phyloP scores from a whole-genome alignment of 139 green algal species.

The Protoeuglena noctilucae region DNA sequence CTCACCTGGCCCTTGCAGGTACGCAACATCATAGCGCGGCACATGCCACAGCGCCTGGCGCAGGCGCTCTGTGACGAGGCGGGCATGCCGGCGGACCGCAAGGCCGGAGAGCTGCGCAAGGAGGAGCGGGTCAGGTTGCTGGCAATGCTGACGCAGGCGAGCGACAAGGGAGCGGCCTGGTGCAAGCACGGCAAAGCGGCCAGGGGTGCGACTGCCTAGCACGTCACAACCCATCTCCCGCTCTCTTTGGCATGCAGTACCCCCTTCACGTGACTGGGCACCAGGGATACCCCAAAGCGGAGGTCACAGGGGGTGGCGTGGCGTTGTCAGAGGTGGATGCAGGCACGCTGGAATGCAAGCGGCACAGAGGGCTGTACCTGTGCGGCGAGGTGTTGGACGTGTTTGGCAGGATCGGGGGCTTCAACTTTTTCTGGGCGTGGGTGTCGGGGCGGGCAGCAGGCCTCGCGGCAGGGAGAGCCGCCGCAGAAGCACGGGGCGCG shows the following conservation, averaged over 20 bases:
- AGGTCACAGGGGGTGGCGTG: constrained; percentile 74
- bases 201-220: neutral
- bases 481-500: too few relatives aligned
- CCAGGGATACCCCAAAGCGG: constrained; percentile 55
- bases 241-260: constrained; percentile 15
- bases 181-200: neutral
- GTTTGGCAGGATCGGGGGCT: constrained; percentile 78
- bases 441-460: constrained; percentile 51
- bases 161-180: too few relatives aligned
- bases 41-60: constrained; percentile 48
- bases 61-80: constrained; percentile 44
- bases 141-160: constrained; percentile 3
- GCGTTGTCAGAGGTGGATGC: constrained; percentile 50
- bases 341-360: constrained; percentile 43
- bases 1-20: too few relatives aligned
- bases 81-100: constrained; percentile 14
- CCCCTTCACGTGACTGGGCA: constrained; percentile 30
- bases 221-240: neutral
- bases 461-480: constrained; percentile 21
- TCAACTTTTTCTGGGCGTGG: constrained; percentile 90
- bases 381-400: constrained; percentile 77
- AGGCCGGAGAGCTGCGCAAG: constrained; percentile 24
- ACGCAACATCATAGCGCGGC: too few relatives aligned
- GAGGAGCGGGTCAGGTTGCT: constrained; percentile 35
- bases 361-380: constrained; percentile 39